A percentile compares a stretch with the other conserved stretches of the same genome.
These are phyloP conservation scores for Linderniella brevidens DNA, from an alignment of 257 asterid genomes.

Conservation along the genomic window DNA sequence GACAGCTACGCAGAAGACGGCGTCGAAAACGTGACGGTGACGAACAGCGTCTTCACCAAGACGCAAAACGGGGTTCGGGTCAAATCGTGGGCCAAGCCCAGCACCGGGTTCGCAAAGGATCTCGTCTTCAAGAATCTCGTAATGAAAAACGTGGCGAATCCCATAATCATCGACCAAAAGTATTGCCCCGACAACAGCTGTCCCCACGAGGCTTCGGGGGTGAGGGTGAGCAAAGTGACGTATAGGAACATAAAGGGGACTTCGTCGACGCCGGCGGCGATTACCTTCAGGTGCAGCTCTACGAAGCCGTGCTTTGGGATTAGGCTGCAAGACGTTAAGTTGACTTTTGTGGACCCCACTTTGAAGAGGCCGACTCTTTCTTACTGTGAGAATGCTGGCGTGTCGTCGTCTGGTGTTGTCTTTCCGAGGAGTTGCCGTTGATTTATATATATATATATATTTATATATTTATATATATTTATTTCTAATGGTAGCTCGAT, in stretches of 20 bases:
- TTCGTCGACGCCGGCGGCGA: slow-evolving; percentile 49
- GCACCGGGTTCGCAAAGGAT: slow-evolving; percentile 36
- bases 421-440: too few relatives aligned
- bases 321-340: slow-evolving; percentile 15
- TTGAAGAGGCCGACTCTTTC: too few relatives aligned
- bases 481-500: too few relatives aligned
- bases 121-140: slow-evolving; percentile 28
- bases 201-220: slow-evolving; percentile 61
- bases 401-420: too few relatives aligned
- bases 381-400: slow-evolving; percentile 15
- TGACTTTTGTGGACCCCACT: too few relatives aligned
- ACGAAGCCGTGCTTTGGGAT: slow-evolving; percentile 46
- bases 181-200: slow-evolving; percentile 45
- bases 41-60: slow-evolving; percentile 36
- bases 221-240: slow-evolving; percentile 39
- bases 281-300: slow-evolving; percentile 45
- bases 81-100: slow-evolving; percentile 63
- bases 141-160: slow-evolving; percentile 47
- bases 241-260: slow-evolving; percentile 56
- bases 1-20: slow-evolving; percentile 27
- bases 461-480: too few relatives aligned
- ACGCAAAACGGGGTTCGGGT: slow-evolving; percentile 61
- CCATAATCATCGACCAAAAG: slow-evolving; percentile 52
- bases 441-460: too few relatives aligned
- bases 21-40: slow-evolving; percentile 44